phyloP scores from a whole-genome alignment of 2,329 filamentous ascomycete genomes.

The Colletotrichum sidae region DNA sequence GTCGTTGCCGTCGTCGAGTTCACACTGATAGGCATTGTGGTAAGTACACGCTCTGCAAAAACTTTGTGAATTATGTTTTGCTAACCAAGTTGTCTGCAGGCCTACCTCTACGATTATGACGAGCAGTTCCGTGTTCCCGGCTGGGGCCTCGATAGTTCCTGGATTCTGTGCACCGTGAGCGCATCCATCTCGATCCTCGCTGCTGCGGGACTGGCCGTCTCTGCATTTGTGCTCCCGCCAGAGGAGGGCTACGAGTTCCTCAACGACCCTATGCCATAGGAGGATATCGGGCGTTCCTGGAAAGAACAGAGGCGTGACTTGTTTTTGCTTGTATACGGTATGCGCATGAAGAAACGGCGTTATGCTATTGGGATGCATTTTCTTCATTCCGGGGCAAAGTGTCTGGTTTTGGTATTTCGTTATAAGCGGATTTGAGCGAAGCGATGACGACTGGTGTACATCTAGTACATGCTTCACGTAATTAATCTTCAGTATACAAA shows the following conservation, averaged over 20 bases:
- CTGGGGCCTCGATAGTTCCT: constrained; percentile 84
- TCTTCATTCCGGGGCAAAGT: constrained; percentile 2
- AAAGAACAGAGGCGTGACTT: not conserved
- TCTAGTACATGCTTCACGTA: constrained; percentile 10
- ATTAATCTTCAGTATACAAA: constrained; percentile 15
- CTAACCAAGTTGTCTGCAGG: constrained; percentile 58
- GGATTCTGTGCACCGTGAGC: constrained; percentile 74
- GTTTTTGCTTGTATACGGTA: not conserved
- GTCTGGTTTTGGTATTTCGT: not conserved
- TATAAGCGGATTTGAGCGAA: constrained; percentile 1
- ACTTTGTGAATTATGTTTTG: not conserved
- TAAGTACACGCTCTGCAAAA: constrained; percentile 58
- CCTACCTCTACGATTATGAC: constrained; percentile 86
- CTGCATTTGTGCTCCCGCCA: constrained; percentile 77
- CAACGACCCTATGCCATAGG: constrained; percentile 51
- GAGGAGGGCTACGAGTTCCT: constrained; percentile 89
- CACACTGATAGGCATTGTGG: constrained; percentile 84
- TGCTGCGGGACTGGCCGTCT: constrained; percentile 70
- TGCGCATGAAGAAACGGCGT: constrained; percentile 24
- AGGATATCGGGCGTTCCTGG: not conserved
- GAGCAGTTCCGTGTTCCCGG: constrained; percentile 83
- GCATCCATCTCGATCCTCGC: constrained; percentile 64
- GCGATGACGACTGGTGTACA: not conserved
- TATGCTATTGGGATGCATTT: not conserved
- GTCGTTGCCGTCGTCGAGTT: constrained; percentile 77